Evolutionary conservation across 306 rosid genomes (phyloP), one percentile per base, ranked within the genome.

Genomic region (Dicorynia guianensis): DNA sequence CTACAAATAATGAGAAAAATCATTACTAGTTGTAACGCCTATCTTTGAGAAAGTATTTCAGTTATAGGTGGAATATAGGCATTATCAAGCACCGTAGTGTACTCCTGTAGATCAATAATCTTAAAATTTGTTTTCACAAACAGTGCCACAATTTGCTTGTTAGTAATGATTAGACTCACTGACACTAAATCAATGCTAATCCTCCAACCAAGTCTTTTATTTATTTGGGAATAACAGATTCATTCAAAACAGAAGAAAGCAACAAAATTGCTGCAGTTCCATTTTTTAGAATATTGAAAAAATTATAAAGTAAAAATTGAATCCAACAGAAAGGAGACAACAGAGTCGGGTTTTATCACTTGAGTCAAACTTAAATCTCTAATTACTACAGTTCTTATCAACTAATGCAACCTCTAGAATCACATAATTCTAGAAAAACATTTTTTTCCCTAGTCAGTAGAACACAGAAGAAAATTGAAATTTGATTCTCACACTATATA

Each of bases 1-100:
- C 97, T 93, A 55, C 38, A 75, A 71, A 74, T 39, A 17, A 18
- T 46, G 72, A 65, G 48, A 56, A 63, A 52, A 47, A 76, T n/a
- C 15, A 70, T 74, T 50, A 70, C 39, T 54, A 48, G 25, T 7
- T 55, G 25, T 7, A 50, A 57, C 4, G 30, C 14, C 38, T 13
- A 40, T 30, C 52, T 13, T 48, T 38, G 61, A 55, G 63, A 76
- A 4, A 63, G 58, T 43, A 53, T 36, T 36, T 72, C 15, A 48
- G 18, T 20, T 39, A 14, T 64, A 76, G 33, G 74, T 33, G 36
- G 30, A 33, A 74, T 63, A 42, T 17, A 4, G 7, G 39, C 25
- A 52, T 62, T 11, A 8, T 18, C 47, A 62, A 8, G n/a, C n/a
- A 44, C 8, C 17, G 1, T 18, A 7, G 25, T 50, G 3, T 35